phyloP scores from a whole-genome alignment of 2,329 filamentous ascomycete species.

The Penicillium occitanis region DNA sequence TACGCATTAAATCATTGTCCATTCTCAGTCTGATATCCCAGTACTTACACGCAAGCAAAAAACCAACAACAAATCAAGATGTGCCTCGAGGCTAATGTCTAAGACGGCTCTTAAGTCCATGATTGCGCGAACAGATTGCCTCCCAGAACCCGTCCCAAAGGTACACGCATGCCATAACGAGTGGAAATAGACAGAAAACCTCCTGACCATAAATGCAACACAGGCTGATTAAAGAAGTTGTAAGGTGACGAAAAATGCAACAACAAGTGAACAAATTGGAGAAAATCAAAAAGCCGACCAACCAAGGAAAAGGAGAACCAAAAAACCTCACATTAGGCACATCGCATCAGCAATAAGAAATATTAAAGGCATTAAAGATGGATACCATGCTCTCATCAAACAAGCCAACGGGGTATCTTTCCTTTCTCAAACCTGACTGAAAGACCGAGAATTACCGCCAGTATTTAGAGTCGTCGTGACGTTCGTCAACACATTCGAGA shows the following conservation, averaged over 20 bases:
- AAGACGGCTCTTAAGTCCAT: slow-evolving; percentile 9
- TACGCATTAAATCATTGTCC: neutral
- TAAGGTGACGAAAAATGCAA: neutral
- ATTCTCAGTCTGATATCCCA: slow-evolving; percentile 13
- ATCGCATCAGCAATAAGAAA: slow-evolving; percentile 1
- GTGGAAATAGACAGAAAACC: slow-evolving; percentile 14
- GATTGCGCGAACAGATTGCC: slow-evolving; percentile 14
- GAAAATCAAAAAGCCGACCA: neutral
- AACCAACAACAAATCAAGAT: neutral
- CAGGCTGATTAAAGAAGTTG: slow-evolving; percentile 2
- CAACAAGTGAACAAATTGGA: neutral
- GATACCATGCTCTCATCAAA: slow-evolving; percentile 18
- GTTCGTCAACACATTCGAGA: slow-evolving; percentile 5
- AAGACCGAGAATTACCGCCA: slow-evolving; percentile 8
- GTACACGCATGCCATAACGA: slow-evolving; percentile 6
- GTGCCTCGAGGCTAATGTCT: slow-evolving; percentile 10
- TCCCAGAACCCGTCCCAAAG: slow-evolving; percentile 2
- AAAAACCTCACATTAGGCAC: neutral
- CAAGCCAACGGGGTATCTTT: slow-evolving; percentile 16
- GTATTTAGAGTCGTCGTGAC: neutral
- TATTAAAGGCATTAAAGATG: slow-evolving; percentile 10
- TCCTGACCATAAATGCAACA: slow-evolving; percentile 11
- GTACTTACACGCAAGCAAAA: slow-evolving; percentile 10
- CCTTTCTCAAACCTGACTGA: slow-evolving; percentile 9
- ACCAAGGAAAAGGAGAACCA: neutral